Conservation (phyloP, 2,329 filamentous ascomycete species). For the Xylaria sp. region DNA sequence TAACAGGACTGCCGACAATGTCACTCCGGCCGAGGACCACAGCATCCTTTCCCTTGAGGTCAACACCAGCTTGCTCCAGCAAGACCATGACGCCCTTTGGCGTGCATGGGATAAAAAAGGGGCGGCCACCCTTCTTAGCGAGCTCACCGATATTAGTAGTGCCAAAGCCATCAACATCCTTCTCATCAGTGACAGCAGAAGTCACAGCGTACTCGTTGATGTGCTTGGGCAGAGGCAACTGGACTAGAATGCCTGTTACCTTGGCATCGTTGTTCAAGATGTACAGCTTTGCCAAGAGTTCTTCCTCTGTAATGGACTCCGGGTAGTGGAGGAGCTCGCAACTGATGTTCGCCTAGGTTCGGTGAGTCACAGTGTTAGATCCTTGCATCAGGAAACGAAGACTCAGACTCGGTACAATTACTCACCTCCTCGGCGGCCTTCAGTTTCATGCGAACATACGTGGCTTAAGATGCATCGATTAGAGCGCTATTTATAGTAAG, state of each 20-base stretch:
- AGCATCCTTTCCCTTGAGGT: slow-evolving; percentile 87
- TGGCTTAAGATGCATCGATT: slow-evolving; percentile 62
- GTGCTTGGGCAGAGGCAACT: slow-evolving; percentile 86
- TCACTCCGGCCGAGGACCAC: slow-evolving; percentile 95
- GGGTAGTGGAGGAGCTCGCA: slow-evolving; percentile 87
- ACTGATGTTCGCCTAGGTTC: slow-evolving; percentile 82
- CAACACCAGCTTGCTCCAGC: slow-evolving; percentile 80
- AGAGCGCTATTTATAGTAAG: slow-evolving; percentile 23
- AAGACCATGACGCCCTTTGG: slow-evolving; percentile 97
- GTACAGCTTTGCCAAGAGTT: slow-evolving; percentile 82
- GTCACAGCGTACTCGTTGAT: slow-evolving; percentile 91
- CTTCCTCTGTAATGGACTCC: slow-evolving; percentile 79
- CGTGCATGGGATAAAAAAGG: slow-evolving; percentile 92
- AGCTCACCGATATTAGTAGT: slow-evolving; percentile 94
- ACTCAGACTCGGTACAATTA: not conserved
- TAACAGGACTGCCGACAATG: slow-evolving; percentile 96
- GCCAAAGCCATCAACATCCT: slow-evolving; percentile 98
- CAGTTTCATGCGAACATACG: slow-evolving; percentile 99
- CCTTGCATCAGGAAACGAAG: not conserved
- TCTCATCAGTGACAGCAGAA: slow-evolving; percentile 87
- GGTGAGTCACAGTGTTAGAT: slow-evolving; percentile 32
- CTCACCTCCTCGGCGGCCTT: slow-evolving; percentile 91
- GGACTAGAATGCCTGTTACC: slow-evolving; percentile 92
- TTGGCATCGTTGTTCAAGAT: slow-evolving; percentile 83
- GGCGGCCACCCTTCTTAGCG: slow-evolving; percentile 89